phyloP scores from a whole-genome alignment of 257 asterid species.

The Scutellaria baicalensis region DNA sequence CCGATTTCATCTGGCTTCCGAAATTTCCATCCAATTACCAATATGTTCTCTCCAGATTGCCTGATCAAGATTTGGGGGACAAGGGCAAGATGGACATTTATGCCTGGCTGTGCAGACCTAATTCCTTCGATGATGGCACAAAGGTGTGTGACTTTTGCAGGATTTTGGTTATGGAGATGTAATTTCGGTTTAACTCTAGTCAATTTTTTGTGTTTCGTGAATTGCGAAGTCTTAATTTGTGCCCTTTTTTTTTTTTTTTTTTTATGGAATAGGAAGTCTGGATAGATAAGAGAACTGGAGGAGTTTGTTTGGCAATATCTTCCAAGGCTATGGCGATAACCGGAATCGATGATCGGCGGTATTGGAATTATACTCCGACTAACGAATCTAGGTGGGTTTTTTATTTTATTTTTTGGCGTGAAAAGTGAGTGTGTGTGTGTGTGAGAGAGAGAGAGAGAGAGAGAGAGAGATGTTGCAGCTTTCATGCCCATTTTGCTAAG shows the following conservation, averaged over 20 bases:
- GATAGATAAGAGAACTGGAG: slow-evolving; percentile 81
- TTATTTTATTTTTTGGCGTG: background rate
- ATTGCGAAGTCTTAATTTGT: background rate
- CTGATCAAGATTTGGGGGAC: slow-evolving; percentile 17
- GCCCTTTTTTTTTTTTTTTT: background rate
- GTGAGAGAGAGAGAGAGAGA: background rate
- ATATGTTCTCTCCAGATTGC: slow-evolving; percentile 35
- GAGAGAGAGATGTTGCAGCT: background rate
- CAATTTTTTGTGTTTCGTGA: background rate
- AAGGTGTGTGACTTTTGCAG: slow-evolving; percentile 43
- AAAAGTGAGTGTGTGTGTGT: background rate
- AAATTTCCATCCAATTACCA: slow-evolving; percentile 59
- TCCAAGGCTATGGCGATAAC: slow-evolving; percentile 71
- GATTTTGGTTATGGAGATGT: background rate
- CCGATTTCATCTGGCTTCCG: slow-evolving; percentile 76
- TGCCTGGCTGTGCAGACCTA: slow-evolving; percentile 44
- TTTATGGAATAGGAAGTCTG: slow-evolving; percentile 49
- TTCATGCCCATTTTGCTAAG: background rate
- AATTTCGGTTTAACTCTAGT: background rate
- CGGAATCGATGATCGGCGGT: slow-evolving; percentile 85
- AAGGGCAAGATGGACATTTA: slow-evolving; percentile 53
- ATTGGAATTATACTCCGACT: slow-evolving; percentile 69
- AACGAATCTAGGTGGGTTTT: slow-evolving; percentile 75
- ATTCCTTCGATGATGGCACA: slow-evolving; percentile 51
- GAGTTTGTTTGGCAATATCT: slow-evolving; percentile 66